These are phyloP conservation scores for Lodderomyces margitis DNA, from an alignment of 1,139 yeast species.

Conservation along the genomic window DNA sequence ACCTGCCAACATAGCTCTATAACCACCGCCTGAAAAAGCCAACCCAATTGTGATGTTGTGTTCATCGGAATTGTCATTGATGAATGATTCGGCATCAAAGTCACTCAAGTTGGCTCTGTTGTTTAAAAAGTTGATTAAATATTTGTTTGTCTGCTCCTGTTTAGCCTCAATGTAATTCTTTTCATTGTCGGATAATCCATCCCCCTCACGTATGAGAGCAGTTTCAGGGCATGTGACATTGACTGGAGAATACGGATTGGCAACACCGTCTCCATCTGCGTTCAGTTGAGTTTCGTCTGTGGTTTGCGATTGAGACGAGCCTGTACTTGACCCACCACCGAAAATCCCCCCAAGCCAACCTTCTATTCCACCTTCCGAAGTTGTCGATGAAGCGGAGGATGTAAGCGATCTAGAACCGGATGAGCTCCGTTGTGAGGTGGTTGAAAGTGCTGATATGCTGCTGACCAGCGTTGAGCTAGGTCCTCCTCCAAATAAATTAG, in stretches of 20 bases:
- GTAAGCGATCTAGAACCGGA: background rate
- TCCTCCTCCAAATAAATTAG: background rate
- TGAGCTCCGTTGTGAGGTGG: conserved; percentile 1
- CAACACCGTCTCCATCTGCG: conserved; percentile 8
- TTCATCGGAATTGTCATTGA: conserved; percentile 21
- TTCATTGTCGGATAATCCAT: conserved; percentile 26
- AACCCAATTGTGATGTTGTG: conserved; percentile 41
- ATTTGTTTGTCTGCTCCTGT: conserved; percentile 29
- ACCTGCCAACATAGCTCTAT: conserved; percentile 44
- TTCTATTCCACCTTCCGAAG: background rate
- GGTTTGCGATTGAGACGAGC: conserved; percentile 2
- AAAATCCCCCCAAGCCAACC: conserved; percentile 1
- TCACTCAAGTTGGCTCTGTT: conserved; percentile 32
- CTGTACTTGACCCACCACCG: background rate
- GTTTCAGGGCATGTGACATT: conserved; percentile 26
- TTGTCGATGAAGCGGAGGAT: background rate
- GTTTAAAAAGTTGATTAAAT: conserved; percentile 31
- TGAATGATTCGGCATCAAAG: conserved; percentile 33
- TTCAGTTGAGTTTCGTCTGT: conserved; percentile 11
- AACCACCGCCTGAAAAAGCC: conserved; percentile 48
- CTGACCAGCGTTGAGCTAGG: background rate
- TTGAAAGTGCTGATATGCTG: conserved; percentile 3
- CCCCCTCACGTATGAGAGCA: conserved; percentile 27
- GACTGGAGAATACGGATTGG: conserved; percentile 28
- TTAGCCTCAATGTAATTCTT: conserved; percentile 23